Percentiles rank a stretch among this genome's conserved stretches.
Conservation (phyloP, 2,329 filamentous ascomycete genomes). For the Fusarium concolor region DNA sequence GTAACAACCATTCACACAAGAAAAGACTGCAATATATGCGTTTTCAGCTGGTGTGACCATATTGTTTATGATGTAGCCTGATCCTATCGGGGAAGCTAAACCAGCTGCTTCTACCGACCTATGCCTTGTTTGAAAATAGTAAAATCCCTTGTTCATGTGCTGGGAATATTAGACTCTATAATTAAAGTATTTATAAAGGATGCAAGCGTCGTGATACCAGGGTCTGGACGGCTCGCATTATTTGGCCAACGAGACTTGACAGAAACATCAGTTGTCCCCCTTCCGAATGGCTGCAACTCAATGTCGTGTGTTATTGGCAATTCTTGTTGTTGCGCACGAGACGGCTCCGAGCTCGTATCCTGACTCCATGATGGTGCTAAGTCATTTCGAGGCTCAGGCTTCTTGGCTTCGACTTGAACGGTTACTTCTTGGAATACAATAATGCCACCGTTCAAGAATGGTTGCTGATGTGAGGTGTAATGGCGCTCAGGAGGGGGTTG, state of each 20-base stretch:
- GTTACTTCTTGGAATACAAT: conserved; percentile 27
- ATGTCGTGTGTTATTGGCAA: neutral
- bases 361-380: conserved; percentile 10
- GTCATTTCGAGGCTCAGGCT: neutral
- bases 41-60: no score
- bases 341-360: conserved; percentile 3
- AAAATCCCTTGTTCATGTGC: no score
- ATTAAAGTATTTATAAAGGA: conserved; percentile 19
- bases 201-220: conserved; percentile 7
- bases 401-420: conserved; percentile 11
- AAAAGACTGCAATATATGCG: no score
- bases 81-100: no score
- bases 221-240: neutral
- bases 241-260: conserved; percentile 13
- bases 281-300: conserved; percentile 10
- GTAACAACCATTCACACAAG: no score
- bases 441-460: conserved; percentile 11
- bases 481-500: neutral
- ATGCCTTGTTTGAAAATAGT: no score
- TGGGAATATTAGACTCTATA: neutral
- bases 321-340: neutral
- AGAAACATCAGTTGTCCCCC: conserved; percentile 22
- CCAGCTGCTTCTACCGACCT: no score
- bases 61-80: no score
- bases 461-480: neutral